Conservation (phyloP, 495 filamentous ascomycete species). For the Penicillium egyptiacum region DNA sequence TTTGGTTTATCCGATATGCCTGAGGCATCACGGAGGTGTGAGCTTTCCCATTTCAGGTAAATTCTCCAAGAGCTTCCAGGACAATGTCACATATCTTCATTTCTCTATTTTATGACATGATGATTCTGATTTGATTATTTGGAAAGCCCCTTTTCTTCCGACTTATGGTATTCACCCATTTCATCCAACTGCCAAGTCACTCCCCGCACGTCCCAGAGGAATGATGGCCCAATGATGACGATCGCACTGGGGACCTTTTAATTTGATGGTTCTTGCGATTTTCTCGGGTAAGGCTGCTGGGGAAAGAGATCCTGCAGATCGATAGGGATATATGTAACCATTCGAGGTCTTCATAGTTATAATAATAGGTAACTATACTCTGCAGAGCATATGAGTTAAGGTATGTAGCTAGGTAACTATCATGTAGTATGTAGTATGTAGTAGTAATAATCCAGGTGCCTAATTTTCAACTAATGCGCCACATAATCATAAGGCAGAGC, state of each 20-base stretch:
- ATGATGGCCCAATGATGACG: background rate
- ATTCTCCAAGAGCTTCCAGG: background rate
- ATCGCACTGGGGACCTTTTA: background rate
- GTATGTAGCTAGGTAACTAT: too few species aligned
- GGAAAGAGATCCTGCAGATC: background rate
- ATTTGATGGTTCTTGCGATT: background rate
- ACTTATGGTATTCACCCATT: background rate
- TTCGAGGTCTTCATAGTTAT: too few species aligned
- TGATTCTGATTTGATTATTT: background rate
- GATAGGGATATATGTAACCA: too few species aligned
- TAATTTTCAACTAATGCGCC: conserved; percentile 11
- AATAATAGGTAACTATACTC: too few species aligned
- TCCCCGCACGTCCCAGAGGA: background rate
- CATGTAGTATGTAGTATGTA: too few species aligned
- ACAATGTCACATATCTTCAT: background rate
- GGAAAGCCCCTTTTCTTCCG: too few species aligned
- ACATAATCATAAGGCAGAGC: conserved; percentile 6
- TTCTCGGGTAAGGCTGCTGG: conserved; percentile 8
- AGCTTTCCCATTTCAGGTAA: background rate
- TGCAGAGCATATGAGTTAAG: too few species aligned
- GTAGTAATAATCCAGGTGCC: conserved; percentile 3
- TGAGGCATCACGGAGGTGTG: background rate
- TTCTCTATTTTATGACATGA: background rate
- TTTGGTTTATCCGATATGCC: conserved; percentile 18
- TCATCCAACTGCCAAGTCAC: background rate